These are phyloP conservation scores for Macrolepiota dolichaula DNA, from an alignment of 768 basidiomycete species.

Conservation along the genomic window DNA sequence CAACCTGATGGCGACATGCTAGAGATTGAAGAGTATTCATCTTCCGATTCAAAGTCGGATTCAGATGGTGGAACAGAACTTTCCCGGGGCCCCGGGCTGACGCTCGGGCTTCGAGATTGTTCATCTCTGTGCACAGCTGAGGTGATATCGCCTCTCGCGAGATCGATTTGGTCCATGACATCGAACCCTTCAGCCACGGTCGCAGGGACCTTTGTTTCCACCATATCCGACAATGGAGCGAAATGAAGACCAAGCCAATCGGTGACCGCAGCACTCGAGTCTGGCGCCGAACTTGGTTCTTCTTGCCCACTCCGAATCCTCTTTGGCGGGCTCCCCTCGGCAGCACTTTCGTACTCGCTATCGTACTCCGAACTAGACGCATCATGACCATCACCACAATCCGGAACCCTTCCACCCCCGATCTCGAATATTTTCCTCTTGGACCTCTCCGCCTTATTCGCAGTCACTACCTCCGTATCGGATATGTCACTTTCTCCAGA, in stretches of 20 bases:
- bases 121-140: neutral
- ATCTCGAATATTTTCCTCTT: conserved; percentile 7
- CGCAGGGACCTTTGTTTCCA: neutral
- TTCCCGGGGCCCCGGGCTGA: conserved; percentile 10
- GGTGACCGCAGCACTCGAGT: neutral
- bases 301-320: neutral
- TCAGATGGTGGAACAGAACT: conserved; percentile 6
- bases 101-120: neutral
- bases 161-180: neutral
- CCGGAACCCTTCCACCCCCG: neutral
- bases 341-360: conserved; percentile 4
- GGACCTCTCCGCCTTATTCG: neutral
- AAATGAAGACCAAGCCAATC: neutral
- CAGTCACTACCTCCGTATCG: neutral
- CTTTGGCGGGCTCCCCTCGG: conserved; percentile 6
- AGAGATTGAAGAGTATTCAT: conserved; percentile 6
- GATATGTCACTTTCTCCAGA: neutral
- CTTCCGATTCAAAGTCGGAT: conserved; percentile 9
- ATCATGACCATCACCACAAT: conserved; percentile 2
- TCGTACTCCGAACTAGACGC: conserved; percentile 7
- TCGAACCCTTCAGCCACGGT: neutral
- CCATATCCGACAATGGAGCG: neutral
- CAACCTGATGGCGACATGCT: conserved; percentile 8
- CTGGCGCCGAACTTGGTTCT: neutral
- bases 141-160: neutral